phyloP scores from a whole-genome alignment of 257 asterid genomes.

The Solanum rostratum region DNA sequence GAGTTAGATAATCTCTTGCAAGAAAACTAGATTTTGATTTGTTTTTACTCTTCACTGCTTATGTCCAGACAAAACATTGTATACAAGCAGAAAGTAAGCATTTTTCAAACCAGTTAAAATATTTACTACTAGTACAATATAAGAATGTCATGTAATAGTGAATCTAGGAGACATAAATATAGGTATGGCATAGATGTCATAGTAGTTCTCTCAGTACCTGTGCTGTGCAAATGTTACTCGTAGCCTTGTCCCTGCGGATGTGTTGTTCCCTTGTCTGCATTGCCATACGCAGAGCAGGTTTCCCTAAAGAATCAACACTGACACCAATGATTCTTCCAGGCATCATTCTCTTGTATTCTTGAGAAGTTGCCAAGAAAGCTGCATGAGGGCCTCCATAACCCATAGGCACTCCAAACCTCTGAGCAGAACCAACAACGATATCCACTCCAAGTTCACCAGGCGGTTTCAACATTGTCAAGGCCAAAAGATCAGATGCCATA shows the following conservation, averaged over 20 bases:
- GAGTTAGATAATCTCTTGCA: not conserved
- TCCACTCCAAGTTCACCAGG: slow-evolving; percentile 96
- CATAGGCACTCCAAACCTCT: slow-evolving; percentile 99
- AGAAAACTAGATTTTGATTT: not conserved
- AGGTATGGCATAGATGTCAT: not conserved
- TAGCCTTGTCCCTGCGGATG: slow-evolving; percentile 96
- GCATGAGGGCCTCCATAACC: slow-evolving; percentile 99
- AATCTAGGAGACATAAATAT: not conserved
- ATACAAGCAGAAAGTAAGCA: not conserved
- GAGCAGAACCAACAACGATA: slow-evolving; percentile 95
- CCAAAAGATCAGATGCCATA: slow-evolving; percentile 88
- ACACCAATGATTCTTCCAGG: slow-evolving; percentile 98
- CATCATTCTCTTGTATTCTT: slow-evolving; percentile 99
- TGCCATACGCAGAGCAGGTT: slow-evolving; percentile 98
- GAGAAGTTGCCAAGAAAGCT: slow-evolving; percentile 95
- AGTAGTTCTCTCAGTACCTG: slow-evolving; percentile 38
- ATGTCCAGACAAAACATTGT: not conserved
- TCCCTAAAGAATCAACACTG: slow-evolving; percentile 87
- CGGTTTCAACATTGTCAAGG: slow-evolving; percentile 84
- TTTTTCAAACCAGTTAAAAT: not conserved
- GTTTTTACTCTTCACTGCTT: not conserved
- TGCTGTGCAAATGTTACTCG: slow-evolving; percentile 98
- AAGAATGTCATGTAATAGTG: not conserved
- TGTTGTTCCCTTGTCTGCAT: slow-evolving; percentile 99
- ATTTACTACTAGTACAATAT: not conserved